Evolutionary conservation across 345 rosid species (phyloP).

Genomic region (Sonneratia alba): DNA sequence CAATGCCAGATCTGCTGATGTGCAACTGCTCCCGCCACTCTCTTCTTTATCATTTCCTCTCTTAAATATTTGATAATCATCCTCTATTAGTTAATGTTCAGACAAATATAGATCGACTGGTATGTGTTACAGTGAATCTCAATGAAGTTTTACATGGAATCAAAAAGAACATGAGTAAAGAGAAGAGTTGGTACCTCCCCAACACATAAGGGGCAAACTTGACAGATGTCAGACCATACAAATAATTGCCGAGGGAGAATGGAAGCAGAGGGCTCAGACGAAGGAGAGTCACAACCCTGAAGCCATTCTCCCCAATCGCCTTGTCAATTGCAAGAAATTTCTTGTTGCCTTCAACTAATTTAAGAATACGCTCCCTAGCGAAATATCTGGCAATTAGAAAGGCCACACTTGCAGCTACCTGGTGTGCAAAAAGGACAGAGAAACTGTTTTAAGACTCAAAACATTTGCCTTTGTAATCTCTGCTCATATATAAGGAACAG

Average conservation of each 20-base stretch:
- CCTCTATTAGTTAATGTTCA: too few species aligned
- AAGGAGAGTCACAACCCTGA: slow-evolving; percentile 83
- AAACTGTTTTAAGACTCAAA: not conserved
- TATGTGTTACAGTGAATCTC: not conserved
- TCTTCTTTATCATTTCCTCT: too few species aligned
- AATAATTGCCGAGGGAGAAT: slow-evolving; percentile 86
- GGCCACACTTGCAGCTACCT: slow-evolving; percentile 92
- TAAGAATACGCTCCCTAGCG: slow-evolving; percentile 90
- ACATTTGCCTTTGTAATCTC: slow-evolving; percentile 1
- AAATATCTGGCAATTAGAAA: slow-evolving; percentile 95
- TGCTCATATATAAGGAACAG: not conserved
- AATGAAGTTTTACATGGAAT: not conserved
- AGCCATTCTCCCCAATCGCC: slow-evolving; percentile 96
- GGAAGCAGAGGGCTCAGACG: slow-evolving; percentile 96
- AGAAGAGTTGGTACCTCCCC: slow-evolving; percentile 55
- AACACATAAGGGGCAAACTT: slow-evolving; percentile 82
- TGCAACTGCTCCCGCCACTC: too few species aligned
- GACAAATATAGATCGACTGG: too few species aligned
- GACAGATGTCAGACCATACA: slow-evolving; percentile 89
- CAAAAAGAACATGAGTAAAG: not conserved
- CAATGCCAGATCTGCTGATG: too few species aligned
- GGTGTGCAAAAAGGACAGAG: not conserved
- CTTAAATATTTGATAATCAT: too few species aligned
- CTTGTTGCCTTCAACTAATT: slow-evolving; percentile 88
- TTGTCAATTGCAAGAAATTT: slow-evolving; percentile 94